Evolutionary conservation across 2,329 filamentous ascomycete species (phyloP), one percentile per base, ranked within the genome.

Genomic region (Parastagonospora nodorum): DNA sequence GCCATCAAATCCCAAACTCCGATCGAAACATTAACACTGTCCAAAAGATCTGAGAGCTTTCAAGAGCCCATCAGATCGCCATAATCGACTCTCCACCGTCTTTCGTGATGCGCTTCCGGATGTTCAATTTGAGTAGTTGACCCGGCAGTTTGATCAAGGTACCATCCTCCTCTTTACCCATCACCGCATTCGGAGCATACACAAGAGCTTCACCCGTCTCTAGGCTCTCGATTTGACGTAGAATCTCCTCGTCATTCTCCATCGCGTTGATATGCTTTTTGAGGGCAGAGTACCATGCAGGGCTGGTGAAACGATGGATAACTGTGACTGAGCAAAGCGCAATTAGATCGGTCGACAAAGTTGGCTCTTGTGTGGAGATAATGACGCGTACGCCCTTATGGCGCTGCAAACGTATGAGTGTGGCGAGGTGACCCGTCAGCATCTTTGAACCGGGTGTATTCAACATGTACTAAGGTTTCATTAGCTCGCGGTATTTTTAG

Each of bases 331-430:
- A 86, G 68, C 86, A 91, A 0, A 93, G 76, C 45, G 90, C 88
- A 0, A 93, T 78, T 0, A 94, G 78, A 12, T 80, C 79, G 0
- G 85, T 83, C 0, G 86, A 87, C 4, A 92, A 79, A 0, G 87
- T 90, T 0, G 89, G 89, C 61, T 93, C 89, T 64, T 94, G 88
- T 0, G 89, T 93, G 0, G 88, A 86, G 29, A 93, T 86, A 36
- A 93, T 67, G 4, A 92, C 78, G 0, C 89, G 81, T 0, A 82
- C 79, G 0, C 81, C 88, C 1, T 85, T 72, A 64, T 93, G 89
- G 0, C 88, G 84, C 69, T 93, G 88, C 14, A 87, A 77, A 0
- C 89, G 82, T 57, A 93, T 87, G 0, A 83, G 81, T 0, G 78
- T 76, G 0, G 90, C 75, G 0, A 92, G 75, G 0, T 78, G 78